Conservation (phyloP, 768 basidiomycete species). For the Fomitopsis pulvina region DNA sequence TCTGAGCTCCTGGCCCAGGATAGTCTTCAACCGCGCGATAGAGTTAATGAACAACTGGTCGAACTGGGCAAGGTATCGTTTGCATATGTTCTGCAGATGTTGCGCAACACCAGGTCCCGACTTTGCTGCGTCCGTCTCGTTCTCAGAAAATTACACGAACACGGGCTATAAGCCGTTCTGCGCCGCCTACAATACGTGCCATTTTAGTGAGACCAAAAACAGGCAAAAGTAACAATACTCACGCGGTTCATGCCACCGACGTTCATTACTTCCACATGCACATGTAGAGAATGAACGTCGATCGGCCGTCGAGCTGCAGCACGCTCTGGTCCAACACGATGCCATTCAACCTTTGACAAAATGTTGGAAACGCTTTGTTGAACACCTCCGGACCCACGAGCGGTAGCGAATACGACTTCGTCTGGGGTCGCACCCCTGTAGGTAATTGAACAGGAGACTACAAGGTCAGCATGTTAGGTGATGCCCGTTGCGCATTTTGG, state of each 20-base stretch:
- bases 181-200: background rate
- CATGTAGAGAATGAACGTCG: constrained; percentile 54
- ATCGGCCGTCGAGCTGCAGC: constrained; percentile 48
- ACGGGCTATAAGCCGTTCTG: constrained; percentile 51
- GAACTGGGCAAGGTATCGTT: constrained; percentile 48
- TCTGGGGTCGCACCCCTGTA: background rate
- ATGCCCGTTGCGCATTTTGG: background rate
- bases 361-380: constrained; percentile 43
- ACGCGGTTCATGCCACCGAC: constrained; percentile 50
- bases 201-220: constrained; percentile 15
- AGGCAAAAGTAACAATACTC: constrained; percentile 14
- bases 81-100: constrained; percentile 55
- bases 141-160: constrained; percentile 57
- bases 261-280: constrained; percentile 48
- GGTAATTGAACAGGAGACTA: constrained; percentile 1
- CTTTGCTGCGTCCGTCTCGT: constrained; percentile 52
- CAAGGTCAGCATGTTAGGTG: constrained; percentile 4
- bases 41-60: constrained; percentile 32
- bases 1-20: background rate
- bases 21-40: background rate
- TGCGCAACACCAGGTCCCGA: constrained; percentile 56
- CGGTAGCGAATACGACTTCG: constrained; percentile 27
- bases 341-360: constrained; percentile 35
- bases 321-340: constrained; percentile 34
- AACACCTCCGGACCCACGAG: constrained; percentile 49